phyloP scores from a whole-genome alignment of 108 stramenopile genomes.

The Chaetoceros muelleri region DNA sequence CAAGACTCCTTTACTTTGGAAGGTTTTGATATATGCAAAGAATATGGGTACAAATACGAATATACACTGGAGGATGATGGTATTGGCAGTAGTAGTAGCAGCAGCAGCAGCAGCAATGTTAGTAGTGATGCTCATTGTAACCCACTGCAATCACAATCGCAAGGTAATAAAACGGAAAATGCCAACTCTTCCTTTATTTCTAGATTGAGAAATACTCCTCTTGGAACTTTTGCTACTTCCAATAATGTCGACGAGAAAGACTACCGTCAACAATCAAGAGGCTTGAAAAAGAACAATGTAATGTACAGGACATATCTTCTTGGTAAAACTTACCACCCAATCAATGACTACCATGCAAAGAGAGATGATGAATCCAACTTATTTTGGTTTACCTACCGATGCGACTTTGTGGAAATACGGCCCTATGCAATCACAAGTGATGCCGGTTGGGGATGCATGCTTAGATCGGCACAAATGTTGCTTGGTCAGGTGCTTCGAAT shows the following conservation, averaged over 20 bases:
- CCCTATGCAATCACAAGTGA: slow-evolving; percentile 80
- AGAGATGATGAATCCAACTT: slow-evolving; percentile 35
- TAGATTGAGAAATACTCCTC: no score
- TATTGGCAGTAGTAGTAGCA: background rate
- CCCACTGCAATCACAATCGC: background rate
- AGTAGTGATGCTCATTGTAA: background rate
- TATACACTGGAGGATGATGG: background rate
- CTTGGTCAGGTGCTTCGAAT: slow-evolving; percentile 70
- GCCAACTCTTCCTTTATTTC: no score
- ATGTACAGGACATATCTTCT: slow-evolving; percentile 18
- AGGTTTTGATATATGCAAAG: slow-evolving; percentile 22
- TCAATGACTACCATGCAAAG: slow-evolving; percentile 19
- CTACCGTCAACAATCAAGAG: background rate
- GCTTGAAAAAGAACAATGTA: background rate
- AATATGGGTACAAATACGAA: slow-evolving; percentile 20
- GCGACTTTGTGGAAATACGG: slow-evolving; percentile 64
- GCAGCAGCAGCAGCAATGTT: background rate
- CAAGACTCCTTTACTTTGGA: slow-evolving; percentile 6
- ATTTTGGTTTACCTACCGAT: slow-evolving; percentile 73
- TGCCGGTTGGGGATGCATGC: slow-evolving; percentile 99
- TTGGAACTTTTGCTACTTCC: background rate
- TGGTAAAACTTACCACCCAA: slow-evolving; percentile 34
- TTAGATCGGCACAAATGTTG: slow-evolving; percentile 95
- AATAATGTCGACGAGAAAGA: background rate
- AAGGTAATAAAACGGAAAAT: no score